Base-by-base conservation (phyloP, 1,139 yeast species). In the Geotrichum histeridarum region DNA sequence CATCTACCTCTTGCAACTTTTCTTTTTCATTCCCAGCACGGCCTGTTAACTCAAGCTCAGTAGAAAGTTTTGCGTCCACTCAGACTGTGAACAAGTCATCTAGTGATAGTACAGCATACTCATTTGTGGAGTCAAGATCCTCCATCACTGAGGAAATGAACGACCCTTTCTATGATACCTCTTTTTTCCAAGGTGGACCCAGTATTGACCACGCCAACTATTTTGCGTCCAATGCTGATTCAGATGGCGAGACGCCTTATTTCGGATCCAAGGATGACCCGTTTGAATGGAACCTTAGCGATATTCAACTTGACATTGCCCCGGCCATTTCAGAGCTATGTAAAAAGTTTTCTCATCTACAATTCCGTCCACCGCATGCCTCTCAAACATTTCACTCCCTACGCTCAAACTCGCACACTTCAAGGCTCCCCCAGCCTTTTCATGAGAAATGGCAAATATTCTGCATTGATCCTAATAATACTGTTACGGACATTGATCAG, bases 361-460 rank as follows among this genome's bases (percentile, higher is more conserved):
- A 64, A 22, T 57, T 58, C 39, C 54, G 62, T 8, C 60, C 59
- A 11, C 50, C 50, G 8, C 33, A 38, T 17, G 45, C 54, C 27
- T 55, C 60, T 17, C 60, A 52, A 15, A 51, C 55, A 42, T 43
- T 63, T 30, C 53, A 60, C 33, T 58, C 64, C 1, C 37, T 63
- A 31, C 53, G 67, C 9, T 60, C 67, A 1, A 57, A 57, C 49
- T 62, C 61, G 57, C 35, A 57, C 4, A 61, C 60, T n/a, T 56
- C 53, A 15, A 57, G 60, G 22, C 58, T 62, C 5, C 67, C 70
- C 0, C 65, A 63, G 48, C 65, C 69, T 1, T 51, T 61, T 31
- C 47, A 58, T 8, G 73, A 70, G 47, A 66, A 63, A 39, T 70
- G 73, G 73, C 73, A 70, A 55, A 63, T 68, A 0, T 70, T 70